phyloP scores from a whole-genome alignment of 306 rosid species.

The Mimosa bimucronata region DNA sequence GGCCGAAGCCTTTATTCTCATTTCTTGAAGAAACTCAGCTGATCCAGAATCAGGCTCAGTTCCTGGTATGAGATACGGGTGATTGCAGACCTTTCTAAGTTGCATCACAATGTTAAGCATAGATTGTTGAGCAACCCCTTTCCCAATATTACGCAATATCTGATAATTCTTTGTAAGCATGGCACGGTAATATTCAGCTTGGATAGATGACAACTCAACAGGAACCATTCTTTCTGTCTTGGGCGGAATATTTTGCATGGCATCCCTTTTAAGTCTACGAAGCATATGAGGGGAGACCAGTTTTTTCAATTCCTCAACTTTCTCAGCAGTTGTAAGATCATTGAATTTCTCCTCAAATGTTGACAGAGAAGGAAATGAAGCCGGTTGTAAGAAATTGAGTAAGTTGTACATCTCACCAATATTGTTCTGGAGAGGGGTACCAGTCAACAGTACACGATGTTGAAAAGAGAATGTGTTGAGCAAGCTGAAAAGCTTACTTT shows the following conservation, averaged over 20 bases:
- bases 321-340: slow-evolving; percentile 94
- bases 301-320: slow-evolving; percentile 95
- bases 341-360: slow-evolving; percentile 95
- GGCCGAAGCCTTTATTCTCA: slow-evolving; percentile 99
- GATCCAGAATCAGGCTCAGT: slow-evolving; percentile 98
- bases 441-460: slow-evolving; percentile 95
- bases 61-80: slow-evolving; percentile 98
- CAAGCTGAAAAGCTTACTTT: slow-evolving; percentile 97
- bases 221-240: slow-evolving; percentile 99
- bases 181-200: slow-evolving; percentile 99
- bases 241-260: slow-evolving; percentile 99
- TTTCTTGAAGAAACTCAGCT: slow-evolving; percentile 92
- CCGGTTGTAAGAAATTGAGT: slow-evolving; percentile 97
- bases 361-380: slow-evolving; percentile 93
- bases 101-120: slow-evolving; percentile 99
- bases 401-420: slow-evolving; percentile 98
- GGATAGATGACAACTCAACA: slow-evolving; percentile 96
- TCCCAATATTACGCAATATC: slow-evolving; percentile 89
- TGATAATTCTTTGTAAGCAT: slow-evolving; percentile 99
- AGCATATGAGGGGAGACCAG: slow-evolving; percentile 99
- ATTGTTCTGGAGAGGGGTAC: slow-evolving; percentile 99
- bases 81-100: slow-evolving; percentile 97
- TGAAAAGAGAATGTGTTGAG: slow-evolving; percentile 93
- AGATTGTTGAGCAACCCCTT: slow-evolving; percentile 95
- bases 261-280: slow-evolving; percentile 96